A percentile compares a stretch with the other conserved stretches of the same genome.
Conservation (phyloP, 768 basidiomycete genomes). For the Trametes cubensis region DNA sequence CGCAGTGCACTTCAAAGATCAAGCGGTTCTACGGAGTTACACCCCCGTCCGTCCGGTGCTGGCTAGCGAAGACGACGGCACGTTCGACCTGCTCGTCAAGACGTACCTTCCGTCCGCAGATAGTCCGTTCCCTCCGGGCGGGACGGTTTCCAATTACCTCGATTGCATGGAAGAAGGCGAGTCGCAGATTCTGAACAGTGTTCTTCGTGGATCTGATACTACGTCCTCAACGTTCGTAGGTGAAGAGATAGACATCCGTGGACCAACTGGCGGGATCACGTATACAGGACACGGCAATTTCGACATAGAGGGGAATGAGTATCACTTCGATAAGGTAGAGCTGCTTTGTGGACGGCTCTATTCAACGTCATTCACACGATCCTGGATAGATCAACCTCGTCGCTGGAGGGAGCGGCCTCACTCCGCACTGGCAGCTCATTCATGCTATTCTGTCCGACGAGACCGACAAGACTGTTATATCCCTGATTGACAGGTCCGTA, state of each 20-base stretch:
- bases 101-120: constrained; percentile 25
- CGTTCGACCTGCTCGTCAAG: constrained; percentile 30
- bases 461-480: constrained; percentile 22
- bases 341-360: background rate
- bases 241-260: constrained; percentile 30
- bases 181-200: background rate
- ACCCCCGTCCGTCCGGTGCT: constrained; percentile 28
- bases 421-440: constrained; percentile 32
- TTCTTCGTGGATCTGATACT: background rate
- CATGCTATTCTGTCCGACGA: constrained; percentile 26
- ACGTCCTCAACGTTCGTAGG: constrained; percentile 4
- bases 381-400: constrained; percentile 27
- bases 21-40: constrained; percentile 27
- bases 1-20: constrained; percentile 28
- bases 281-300: constrained; percentile 27
- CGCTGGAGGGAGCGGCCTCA: constrained; percentile 29
- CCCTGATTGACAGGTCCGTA: constrained; percentile 27
- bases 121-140: constrained; percentile 27
- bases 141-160: constrained; percentile 29
- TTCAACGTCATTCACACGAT: background rate
- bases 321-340: constrained; percentile 25
- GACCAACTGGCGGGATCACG: constrained; percentile 26
- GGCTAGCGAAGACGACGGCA: constrained; percentile 28
- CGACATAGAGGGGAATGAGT: constrained; percentile 24
- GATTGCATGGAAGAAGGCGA: constrained; percentile 26